Percentiles rank a stretch among this genome's conserved stretches.
phyloP scores from a whole-genome alignment of 805 yeast genomes.

The Zygosaccharomyces bisporus region DNA sequence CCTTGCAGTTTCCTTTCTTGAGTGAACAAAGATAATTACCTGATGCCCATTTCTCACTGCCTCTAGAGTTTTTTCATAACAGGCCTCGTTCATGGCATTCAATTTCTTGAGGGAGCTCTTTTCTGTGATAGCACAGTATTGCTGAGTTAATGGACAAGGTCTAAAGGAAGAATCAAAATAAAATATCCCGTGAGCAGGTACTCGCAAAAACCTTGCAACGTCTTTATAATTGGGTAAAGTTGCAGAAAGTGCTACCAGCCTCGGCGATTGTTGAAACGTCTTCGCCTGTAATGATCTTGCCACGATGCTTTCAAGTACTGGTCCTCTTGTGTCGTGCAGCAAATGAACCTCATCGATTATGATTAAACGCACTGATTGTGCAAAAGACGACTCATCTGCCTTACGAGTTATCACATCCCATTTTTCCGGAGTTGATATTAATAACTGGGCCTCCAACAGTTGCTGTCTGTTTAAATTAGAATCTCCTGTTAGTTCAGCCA shows the following conservation, averaged over 20 bases:
- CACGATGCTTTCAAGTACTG: constrained; percentile 84
- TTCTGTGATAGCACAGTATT: constrained; percentile 83
- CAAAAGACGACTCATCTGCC: constrained; percentile 59
- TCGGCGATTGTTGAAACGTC: constrained; percentile 46
- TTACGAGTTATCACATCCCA: constrained; percentile 97
- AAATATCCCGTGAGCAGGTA: constrained; percentile 60
- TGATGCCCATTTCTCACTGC: constrained; percentile 63
- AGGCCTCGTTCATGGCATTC: constrained; percentile 85
- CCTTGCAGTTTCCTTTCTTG: constrained; percentile 83
- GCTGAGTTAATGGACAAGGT: constrained; percentile 91
- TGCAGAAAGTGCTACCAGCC: constrained; percentile 87
- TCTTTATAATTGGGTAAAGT: constrained; percentile 86
- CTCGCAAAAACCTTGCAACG: constrained; percentile 78
- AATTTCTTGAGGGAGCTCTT: constrained; percentile 71
- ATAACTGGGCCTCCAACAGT: constrained; percentile 69
- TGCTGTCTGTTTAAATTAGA: constrained; percentile 71
- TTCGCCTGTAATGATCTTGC: constrained; percentile 52
- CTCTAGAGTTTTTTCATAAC: constrained; percentile 75
- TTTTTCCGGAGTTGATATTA: constrained; percentile 94
- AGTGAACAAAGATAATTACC: constrained; percentile 86
- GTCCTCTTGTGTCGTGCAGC: constrained; percentile 92
- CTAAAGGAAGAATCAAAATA: constrained; percentile 79
- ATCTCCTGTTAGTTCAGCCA: constrained; percentile 90
- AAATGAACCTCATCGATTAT: constrained; percentile 92
- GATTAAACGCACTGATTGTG: constrained; percentile 60